Conservation (phyloP, 805 yeast genomes). For the Grigorovia yakushimaensis region DNA sequence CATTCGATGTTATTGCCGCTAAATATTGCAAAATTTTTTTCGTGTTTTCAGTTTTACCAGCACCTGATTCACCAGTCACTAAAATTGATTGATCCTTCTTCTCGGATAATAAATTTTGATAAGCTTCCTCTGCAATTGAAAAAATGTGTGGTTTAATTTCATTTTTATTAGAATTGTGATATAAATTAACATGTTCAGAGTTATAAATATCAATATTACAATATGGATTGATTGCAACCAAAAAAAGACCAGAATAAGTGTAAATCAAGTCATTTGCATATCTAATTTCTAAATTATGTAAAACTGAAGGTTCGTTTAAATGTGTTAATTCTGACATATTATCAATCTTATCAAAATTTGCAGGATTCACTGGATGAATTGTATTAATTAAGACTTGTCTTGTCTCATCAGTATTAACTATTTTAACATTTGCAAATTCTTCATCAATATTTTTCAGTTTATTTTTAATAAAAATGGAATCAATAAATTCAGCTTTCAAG, state of each 20-base stretch:
- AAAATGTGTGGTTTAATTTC: conserved; percentile 71
- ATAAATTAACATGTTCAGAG: conserved; percentile 43
- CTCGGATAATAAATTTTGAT: conserved; percentile 58
- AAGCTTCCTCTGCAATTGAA: conserved; percentile 82
- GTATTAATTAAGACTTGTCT: conserved; percentile 26
- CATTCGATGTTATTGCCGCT: conserved; percentile 55
- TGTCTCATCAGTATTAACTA: conserved; percentile 10
- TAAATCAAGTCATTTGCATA: conserved; percentile 72
- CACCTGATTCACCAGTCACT: conserved; percentile 99
- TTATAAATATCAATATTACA: conserved; percentile 62
- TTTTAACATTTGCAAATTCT: conserved; percentile 12
- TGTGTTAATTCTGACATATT: conserved; percentile 95
- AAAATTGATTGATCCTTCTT: conserved; percentile 77
- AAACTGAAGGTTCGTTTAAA: conserved; percentile 91
- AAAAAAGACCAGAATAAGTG: conserved; percentile 89
- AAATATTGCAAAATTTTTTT: conserved; percentile 88
- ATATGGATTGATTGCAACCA: conserved; percentile 95
- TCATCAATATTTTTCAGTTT: conserved; percentile 13
- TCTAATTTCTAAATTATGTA: conserved; percentile 69
- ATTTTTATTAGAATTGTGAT: conserved; percentile 39
- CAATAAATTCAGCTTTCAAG: conserved; percentile 20
- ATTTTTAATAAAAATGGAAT: conserved; percentile 13
- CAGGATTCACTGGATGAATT: conserved; percentile 58
- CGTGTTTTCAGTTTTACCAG: conserved; percentile 97
- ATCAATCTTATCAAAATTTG: conserved; percentile 78